Conservation (phyloP, 805 yeast genomes). For the Sugiyamaella valdiviana region DNA sequence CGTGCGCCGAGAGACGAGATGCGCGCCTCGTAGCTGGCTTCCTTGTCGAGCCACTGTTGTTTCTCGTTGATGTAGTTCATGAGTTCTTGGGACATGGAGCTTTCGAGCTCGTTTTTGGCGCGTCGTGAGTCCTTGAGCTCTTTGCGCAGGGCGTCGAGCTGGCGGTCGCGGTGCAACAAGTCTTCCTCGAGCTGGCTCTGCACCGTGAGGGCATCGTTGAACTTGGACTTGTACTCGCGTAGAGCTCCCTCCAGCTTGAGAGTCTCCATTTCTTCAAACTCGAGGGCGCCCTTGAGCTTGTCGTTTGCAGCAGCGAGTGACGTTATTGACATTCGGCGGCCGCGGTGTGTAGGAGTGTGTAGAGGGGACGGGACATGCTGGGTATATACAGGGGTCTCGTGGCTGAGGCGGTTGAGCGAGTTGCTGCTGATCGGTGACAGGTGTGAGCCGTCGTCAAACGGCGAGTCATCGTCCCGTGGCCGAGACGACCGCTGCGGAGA, state of each 20-base stretch:
- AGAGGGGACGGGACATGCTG: neutral
- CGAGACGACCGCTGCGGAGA: too few species aligned
- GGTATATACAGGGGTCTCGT: neutral
- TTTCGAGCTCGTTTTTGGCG: conserved; percentile 22
- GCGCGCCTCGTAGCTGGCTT: conserved; percentile 16
- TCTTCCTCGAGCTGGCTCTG: conserved; percentile 28
- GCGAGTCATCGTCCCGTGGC: neutral
- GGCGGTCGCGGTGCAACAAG: conserved; percentile 19
- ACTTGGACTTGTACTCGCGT: conserved; percentile 14
- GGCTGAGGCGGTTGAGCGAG: neutral
- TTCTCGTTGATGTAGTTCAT: conserved; percentile 26
- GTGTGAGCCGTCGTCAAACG: neutral
- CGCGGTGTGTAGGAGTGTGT: neutral
- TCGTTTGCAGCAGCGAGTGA: conserved; percentile 7
- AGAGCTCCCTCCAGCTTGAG: conserved; percentile 14
- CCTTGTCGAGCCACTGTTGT: conserved; percentile 24
- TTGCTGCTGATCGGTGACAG: neutral
- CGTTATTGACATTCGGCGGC: neutral
- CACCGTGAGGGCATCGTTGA: conserved; percentile 9
- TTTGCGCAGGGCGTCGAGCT: conserved; percentile 15
- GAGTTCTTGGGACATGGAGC: conserved; percentile 25
- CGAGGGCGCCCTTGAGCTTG: conserved; percentile 15
- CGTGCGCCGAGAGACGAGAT: neutral
- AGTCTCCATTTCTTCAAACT: conserved; percentile 19
- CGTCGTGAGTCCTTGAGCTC: conserved; percentile 20